Conservation (phyloP, 2,329 filamentous ascomycete genomes). For the Byssoonygena ceratinophila region DNA sequence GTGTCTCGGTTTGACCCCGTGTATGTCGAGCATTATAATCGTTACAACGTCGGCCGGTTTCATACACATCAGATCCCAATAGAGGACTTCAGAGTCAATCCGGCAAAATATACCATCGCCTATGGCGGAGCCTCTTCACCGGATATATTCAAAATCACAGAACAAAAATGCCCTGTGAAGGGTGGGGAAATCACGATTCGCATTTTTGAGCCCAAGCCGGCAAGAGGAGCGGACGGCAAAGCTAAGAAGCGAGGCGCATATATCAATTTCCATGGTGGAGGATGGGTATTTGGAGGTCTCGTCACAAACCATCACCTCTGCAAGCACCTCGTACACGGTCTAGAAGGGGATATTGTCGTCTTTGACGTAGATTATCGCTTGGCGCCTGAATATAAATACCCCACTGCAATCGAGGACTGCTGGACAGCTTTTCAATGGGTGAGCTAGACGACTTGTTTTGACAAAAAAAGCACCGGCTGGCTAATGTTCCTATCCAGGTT, state of each 20-base stretch:
- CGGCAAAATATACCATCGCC: slow-evolving; percentile 29
- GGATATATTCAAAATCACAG: slow-evolving; percentile 31
- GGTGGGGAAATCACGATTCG: slow-evolving; percentile 33
- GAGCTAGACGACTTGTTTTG: slow-evolving; percentile 3
- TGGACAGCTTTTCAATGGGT: slow-evolving; percentile 35
- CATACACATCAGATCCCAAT: slow-evolving; percentile 36
- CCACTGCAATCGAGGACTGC: slow-evolving; percentile 32
- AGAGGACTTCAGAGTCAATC: slow-evolving; percentile 32
- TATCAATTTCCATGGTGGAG: slow-evolving; percentile 35
- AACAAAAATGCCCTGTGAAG: slow-evolving; percentile 33
- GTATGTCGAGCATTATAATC: slow-evolving; percentile 36
- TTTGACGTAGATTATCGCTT: slow-evolving; percentile 39
- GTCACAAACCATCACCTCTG: slow-evolving; percentile 33
- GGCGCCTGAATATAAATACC: slow-evolving; percentile 32
- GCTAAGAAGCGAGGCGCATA: slow-evolving; percentile 31
- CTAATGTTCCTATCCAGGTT: slow-evolving; percentile 21
- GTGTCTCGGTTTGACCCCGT: slow-evolving; percentile 32
- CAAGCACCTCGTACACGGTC: slow-evolving; percentile 31
- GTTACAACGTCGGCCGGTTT: slow-evolving; percentile 34
- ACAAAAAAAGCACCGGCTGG: not conserved
- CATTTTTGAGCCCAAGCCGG: slow-evolving; percentile 31
- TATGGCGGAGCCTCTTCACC: slow-evolving; percentile 33
- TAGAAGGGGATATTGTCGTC: slow-evolving; percentile 32
- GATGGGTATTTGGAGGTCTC: slow-evolving; percentile 37
- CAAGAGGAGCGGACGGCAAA: slow-evolving; percentile 20